Conservation (phyloP, 257 asterid species). For the Rauvolfia tetraphylla region DNA sequence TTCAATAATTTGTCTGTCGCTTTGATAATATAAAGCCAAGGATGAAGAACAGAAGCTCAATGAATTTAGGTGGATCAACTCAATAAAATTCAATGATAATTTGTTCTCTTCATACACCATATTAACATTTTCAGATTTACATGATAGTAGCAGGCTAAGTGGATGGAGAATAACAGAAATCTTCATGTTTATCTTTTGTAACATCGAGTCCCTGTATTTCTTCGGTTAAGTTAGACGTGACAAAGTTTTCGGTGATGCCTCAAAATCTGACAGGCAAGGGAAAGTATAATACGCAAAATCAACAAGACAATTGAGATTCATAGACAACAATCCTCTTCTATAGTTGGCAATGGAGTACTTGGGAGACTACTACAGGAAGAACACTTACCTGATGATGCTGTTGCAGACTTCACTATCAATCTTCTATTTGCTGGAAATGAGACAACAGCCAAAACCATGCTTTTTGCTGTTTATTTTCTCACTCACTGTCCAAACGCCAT, state of each 20-base stretch:
- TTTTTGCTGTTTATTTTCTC: conserved; percentile 79
- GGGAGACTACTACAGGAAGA: conserved; percentile 74
- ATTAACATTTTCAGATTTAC: background rate
- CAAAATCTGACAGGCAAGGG: conserved; percentile 56
- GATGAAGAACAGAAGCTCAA: background rate
- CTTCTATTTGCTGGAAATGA: conserved; percentile 95
- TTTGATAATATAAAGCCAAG: background rate
- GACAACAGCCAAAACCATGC: conserved; percentile 91
- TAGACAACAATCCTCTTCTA: conserved; percentile 35
- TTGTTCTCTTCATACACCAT: too few relatives aligned
- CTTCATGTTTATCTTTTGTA: background rate
- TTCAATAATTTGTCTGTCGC: too few relatives aligned
- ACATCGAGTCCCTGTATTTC: background rate
- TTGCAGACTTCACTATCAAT: conserved; percentile 81
- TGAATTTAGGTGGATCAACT: too few relatives aligned
- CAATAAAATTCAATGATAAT: too few relatives aligned
- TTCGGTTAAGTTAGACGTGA: background rate
- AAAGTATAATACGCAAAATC: conserved; percentile 63
- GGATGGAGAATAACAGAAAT: background rate
- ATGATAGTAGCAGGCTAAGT: background rate
- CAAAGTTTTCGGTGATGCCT: background rate
- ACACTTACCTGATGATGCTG: conserved; percentile 71
- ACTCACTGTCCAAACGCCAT: conserved; percentile 71
- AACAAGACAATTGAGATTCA: conserved; percentile 51
- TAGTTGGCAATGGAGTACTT: conserved; percentile 54